Percentiles rank a stretch among this genome's conserved stretches.
phyloP scores from a whole-genome alignment of 2,329 filamentous ascomycete genomes.

The Penicillium sclerotigenum region DNA sequence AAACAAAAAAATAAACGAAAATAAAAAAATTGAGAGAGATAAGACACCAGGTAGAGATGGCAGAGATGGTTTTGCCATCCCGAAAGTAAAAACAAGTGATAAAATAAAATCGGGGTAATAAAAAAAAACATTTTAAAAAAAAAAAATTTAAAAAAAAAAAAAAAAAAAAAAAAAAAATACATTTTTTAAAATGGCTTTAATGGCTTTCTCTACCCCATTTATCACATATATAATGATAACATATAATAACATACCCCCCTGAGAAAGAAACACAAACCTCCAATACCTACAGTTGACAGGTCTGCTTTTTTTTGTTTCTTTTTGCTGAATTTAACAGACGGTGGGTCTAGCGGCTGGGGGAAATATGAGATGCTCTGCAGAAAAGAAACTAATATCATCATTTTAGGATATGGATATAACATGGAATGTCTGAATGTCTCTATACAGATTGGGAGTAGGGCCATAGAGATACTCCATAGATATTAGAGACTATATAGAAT shows the following conservation, averaged over 20 bases:
- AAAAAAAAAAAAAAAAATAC: too few species aligned
- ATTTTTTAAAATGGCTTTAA: neutral
- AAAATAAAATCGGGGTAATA: too few species aligned
- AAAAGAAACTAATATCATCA: neutral
- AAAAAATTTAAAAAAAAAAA: too few species aligned
- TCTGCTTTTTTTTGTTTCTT: constrained; percentile 21
- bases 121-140: too few species aligned
- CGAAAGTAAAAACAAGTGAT: too few species aligned
- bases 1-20: too few species aligned
- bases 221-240: neutral
- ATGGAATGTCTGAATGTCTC: neutral
- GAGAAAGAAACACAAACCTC: neutral
- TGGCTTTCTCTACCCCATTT: neutral
- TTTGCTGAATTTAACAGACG: neutral
- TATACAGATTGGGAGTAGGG: neutral
- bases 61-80: too few species aligned
- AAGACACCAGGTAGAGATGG: too few species aligned
- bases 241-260: neutral
- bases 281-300: constrained; percentile 26
- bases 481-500: neutral
- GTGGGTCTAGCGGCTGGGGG: constrained; percentile 9
- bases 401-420: neutral
- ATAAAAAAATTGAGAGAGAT: too few species aligned
- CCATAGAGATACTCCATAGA: neutral
- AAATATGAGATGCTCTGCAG: constrained; percentile 6